These are phyloP conservation scores for Vitis hybrid DNA, from an alignment of 177 flowering plant species.

Conservation along the genomic window DNA sequence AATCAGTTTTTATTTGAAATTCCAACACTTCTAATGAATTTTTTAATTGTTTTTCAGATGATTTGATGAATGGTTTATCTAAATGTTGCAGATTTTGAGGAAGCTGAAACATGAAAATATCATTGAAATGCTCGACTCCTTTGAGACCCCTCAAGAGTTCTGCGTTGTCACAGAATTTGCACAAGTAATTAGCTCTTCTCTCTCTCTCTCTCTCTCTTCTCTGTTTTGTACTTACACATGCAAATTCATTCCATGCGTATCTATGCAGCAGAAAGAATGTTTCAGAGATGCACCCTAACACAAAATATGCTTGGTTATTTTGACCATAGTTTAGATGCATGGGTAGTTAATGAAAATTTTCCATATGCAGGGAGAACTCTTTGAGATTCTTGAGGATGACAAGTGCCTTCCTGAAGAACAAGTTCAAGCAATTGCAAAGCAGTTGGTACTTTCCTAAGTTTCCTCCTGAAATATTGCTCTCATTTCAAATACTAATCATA, in stretches of 20 bases:
- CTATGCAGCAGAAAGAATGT: background rate
- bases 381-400: constrained; percentile 96
- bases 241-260: background rate
- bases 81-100: constrained; percentile 66
- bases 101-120: constrained; percentile 95
- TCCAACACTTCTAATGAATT: no score
- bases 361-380: constrained; percentile 78
- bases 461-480: background rate
- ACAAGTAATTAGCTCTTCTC: constrained; percentile 44
- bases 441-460: constrained; percentile 57
- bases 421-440: constrained; percentile 96
- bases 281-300: background rate
- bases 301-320: background rate
- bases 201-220: background rate
- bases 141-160: constrained; percentile 90
- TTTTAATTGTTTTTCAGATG: background rate
- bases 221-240: background rate
- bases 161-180: constrained; percentile 98
- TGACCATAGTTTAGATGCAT: background rate
- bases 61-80: constrained; percentile 6
- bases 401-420: constrained; percentile 97
- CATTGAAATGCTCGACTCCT: constrained; percentile 97
- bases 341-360: constrained; percentile 7
- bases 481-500: background rate
- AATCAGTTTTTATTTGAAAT: background rate